Conservation (phyloP, 2,329 filamentous ascomycete genomes). For the Endoconidiophora laricicola region DNA sequence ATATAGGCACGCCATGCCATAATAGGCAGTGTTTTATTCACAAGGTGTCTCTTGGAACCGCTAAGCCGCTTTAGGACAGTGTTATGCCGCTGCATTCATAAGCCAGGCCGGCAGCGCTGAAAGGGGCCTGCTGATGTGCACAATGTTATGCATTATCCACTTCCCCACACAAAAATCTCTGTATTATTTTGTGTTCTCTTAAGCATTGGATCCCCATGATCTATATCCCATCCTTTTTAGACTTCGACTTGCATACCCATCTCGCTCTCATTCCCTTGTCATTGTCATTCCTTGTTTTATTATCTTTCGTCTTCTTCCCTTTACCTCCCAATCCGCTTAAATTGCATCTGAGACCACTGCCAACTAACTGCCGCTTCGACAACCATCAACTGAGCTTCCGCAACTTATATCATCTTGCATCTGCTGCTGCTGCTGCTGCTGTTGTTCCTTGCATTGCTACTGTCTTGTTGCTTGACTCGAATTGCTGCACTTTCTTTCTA, state of each 20-base stretch:
- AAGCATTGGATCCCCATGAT: too few species aligned
- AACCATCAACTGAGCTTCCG: neutral
- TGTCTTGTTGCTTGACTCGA: neutral
- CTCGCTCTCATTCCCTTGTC: neutral
- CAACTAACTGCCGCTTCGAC: neutral
- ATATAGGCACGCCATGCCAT: too few species aligned
- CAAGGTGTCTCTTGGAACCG: too few species aligned
- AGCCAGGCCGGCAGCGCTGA: too few species aligned
- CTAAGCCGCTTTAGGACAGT: too few species aligned
- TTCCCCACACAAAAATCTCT: too few species aligned
- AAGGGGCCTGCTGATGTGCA: too few species aligned
- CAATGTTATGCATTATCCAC: too few species aligned
- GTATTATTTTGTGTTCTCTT: too few species aligned
- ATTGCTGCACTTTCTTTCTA: neutral
- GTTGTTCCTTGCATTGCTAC: neutral
- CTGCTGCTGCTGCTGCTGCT: neutral
- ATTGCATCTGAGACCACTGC: slow-evolving; percentile 1
- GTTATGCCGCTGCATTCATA: too few species aligned
- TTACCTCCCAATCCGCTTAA: neutral
- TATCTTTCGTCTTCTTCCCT: neutral
- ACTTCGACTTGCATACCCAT: neutral
- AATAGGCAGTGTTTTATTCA: too few species aligned
- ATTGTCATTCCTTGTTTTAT: slow-evolving; percentile 3
- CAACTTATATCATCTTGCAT: neutral
- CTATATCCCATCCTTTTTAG: neutral